A percentile compares a stretch with the other conserved stretches of the same genome.
phyloP scores from a whole-genome alignment of 1,284 basidiomycete genomes.

The Tilletia setariae region DNA sequence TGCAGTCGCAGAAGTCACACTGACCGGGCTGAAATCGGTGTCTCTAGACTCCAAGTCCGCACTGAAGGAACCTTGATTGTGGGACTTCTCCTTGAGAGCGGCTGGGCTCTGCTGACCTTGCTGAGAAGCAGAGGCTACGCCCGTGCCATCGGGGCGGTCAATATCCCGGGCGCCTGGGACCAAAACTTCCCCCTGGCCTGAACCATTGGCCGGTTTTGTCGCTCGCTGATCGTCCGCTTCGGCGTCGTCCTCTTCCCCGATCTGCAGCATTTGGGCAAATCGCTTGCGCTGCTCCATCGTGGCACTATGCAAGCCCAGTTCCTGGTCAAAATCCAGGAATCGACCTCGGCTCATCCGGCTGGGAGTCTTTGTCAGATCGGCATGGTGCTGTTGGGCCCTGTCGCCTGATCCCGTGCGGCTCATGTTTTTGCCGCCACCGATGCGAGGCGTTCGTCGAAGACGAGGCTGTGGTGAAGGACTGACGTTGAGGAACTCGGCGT shows the following conservation, averaged over 20 bases:
- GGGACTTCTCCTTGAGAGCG: conserved; percentile 12
- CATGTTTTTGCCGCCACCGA: conserved; percentile 1
- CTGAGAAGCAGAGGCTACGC: not conserved
- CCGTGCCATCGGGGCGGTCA: not conserved
- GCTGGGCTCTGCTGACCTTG: not conserved
- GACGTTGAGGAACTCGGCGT: conserved; percentile 17
- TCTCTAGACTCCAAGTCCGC: too few relatives aligned
- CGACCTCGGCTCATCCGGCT: conserved; percentile 1
- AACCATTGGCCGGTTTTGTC: not conserved
- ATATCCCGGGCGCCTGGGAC: not conserved
- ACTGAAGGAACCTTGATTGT: not conserved
- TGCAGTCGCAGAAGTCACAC: too few relatives aligned
- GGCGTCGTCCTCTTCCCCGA: conserved; percentile 5
- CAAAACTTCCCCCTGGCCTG: not conserved
- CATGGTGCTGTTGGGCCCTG: not conserved
- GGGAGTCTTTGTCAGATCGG: not conserved
- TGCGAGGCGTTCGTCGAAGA: conserved; percentile 5
- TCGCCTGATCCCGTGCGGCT: not conserved
- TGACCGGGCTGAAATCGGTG: too few relatives aligned
- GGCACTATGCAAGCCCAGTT: conserved; percentile 6
- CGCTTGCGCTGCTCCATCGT: conserved; percentile 11
- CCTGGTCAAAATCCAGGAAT: conserved; percentile 14
- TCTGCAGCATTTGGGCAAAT: conserved; percentile 8
- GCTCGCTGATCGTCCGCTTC: not conserved
- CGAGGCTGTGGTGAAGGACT: conserved; percentile 14